Conservation (phyloP, 176 grass and related monocot species). For the Metroxylon sagu region DNA sequence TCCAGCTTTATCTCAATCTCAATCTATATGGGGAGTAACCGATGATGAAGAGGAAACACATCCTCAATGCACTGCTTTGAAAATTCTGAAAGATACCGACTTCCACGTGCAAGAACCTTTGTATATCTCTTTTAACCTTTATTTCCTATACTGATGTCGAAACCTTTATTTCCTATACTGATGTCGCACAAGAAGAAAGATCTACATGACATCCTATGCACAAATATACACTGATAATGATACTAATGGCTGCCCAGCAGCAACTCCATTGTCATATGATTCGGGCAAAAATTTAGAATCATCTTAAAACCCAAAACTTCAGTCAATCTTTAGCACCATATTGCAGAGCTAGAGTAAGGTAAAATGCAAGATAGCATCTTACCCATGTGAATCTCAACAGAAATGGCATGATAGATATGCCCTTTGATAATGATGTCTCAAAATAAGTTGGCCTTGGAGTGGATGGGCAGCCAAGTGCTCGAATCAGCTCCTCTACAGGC, state of each 20-base stretch:
- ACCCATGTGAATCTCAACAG: slow-evolving; percentile 55
- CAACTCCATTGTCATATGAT: slow-evolving; percentile 17
- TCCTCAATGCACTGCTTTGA: too few species aligned
- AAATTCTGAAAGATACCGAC: too few species aligned
- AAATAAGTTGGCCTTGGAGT: slow-evolving; percentile 88
- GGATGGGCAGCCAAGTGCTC: slow-evolving; percentile 54
- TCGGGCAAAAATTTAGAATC: slow-evolving; percentile 7
- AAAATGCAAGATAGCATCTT: slow-evolving; percentile 43
- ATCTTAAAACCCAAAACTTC: slow-evolving; percentile 15
- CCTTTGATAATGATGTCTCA: slow-evolving; percentile 25
- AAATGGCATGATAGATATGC: slow-evolving; percentile 25
- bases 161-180: too few species aligned
- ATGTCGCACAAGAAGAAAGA: not conserved
- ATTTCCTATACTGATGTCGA: too few species aligned
- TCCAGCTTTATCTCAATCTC: too few species aligned
- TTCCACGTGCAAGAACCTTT: too few species aligned
- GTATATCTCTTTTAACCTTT: too few species aligned
- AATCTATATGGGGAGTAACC: too few species aligned
- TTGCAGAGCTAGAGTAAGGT: slow-evolving; percentile 34
- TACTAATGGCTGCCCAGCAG: not conserved
- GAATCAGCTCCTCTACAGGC: slow-evolving; percentile 62
- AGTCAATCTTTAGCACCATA: slow-evolving; percentile 47
- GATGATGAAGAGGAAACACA: too few species aligned
- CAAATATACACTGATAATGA: slow-evolving; percentile 1
- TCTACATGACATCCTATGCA: not conserved